Evolutionary conservation across 805 yeast species (phyloP).

Genomic region (Saccharomycopsis microspora): DNA sequence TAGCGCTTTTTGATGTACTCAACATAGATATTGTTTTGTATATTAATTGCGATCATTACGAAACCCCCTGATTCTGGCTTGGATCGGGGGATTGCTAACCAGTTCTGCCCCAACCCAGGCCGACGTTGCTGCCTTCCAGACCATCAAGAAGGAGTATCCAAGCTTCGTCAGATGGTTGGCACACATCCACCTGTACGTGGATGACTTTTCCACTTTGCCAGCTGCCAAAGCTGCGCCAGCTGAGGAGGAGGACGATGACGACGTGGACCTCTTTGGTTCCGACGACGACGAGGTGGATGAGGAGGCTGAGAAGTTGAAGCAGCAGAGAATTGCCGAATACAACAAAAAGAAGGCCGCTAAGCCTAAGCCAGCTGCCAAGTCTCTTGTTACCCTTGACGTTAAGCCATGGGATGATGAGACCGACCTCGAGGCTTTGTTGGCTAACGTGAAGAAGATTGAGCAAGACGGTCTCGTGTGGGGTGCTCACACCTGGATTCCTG

Average conservation of each 20-base stretch:
- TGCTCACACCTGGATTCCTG: slow-evolving; percentile 91
- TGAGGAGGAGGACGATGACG: slow-evolving; percentile 67
- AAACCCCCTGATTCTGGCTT: slow-evolving; percentile 6
- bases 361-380: slow-evolving; percentile 98
- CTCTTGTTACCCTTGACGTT: slow-evolving; percentile 91
- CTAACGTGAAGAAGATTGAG: slow-evolving; percentile 70
- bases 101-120: slow-evolving; percentile 91
- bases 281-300: slow-evolving; percentile 86
- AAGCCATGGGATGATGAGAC: slow-evolving; percentile 99
- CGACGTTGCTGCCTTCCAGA: slow-evolving; percentile 88
- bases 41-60: not conserved
- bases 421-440: slow-evolving; percentile 78
- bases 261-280: slow-evolving; percentile 90
- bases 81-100: not conserved
- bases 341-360: slow-evolving; percentile 94
- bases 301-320: slow-evolving; percentile 95
- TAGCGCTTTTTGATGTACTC: not conserved
- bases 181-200: slow-evolving; percentile 91
- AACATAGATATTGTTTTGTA: not conserved
- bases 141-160: slow-evolving; percentile 88
- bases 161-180: slow-evolving; percentile 96
- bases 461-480: slow-evolving; percentile 97
- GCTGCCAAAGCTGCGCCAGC: slow-evolving; percentile 57
- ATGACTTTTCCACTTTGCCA: slow-evolving; percentile 73
- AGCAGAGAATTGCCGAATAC: slow-evolving; percentile 96